These are phyloP conservation scores for Dendrobium catenatum DNA, from an alignment of 106 monocot species.

Conservation along the genomic window DNA sequence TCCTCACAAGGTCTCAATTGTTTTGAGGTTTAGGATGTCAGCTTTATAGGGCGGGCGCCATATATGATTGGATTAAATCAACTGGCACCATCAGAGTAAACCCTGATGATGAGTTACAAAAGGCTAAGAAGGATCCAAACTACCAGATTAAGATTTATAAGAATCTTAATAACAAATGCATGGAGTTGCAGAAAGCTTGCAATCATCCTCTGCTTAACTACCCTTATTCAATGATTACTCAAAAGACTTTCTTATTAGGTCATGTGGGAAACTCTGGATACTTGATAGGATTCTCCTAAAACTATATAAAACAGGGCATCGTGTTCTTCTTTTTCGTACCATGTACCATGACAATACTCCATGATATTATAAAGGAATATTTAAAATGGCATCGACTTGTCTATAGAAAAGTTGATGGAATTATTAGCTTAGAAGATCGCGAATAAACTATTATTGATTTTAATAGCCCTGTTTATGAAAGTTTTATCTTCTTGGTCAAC, in stretches of 20 bases:
- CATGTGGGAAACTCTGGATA: slow-evolving; percentile 96
- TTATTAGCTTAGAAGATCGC: slow-evolving; percentile 85
- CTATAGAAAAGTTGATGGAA: slow-evolving; percentile 92
- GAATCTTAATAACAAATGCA: slow-evolving; percentile 96
- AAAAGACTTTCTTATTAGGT: slow-evolving; percentile 75
- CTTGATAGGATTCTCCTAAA: slow-evolving; percentile 96
- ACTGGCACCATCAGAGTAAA: slow-evolving; percentile 91
- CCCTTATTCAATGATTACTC: slow-evolving; percentile 70
- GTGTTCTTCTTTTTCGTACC: slow-evolving; percentile 94
- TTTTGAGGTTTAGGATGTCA: slow-evolving; percentile 91
- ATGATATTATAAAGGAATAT: slow-evolving; percentile 92
- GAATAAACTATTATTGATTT: slow-evolving; percentile 92
- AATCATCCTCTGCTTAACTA: slow-evolving; percentile 93
- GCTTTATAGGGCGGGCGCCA: slow-evolving; percentile 82
- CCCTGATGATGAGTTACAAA: slow-evolving; percentile 81
- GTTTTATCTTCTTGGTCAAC: slow-evolving; percentile 96
- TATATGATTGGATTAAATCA: slow-evolving; percentile 96
- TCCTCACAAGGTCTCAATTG: slow-evolving; percentile 83
- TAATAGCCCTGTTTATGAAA: slow-evolving; percentile 67
- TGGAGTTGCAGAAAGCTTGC: slow-evolving; percentile 93
- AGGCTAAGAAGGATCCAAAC: slow-evolving; percentile 59
- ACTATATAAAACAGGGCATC: slow-evolving; percentile 88
- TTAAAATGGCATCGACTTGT: slow-evolving; percentile 77
- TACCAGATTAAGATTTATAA: slow-evolving; percentile 82
- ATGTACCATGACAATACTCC: slow-evolving; percentile 72